Conservation (phyloP, 306 rosid genomes). For the Begonia fuchsioides region DNA sequence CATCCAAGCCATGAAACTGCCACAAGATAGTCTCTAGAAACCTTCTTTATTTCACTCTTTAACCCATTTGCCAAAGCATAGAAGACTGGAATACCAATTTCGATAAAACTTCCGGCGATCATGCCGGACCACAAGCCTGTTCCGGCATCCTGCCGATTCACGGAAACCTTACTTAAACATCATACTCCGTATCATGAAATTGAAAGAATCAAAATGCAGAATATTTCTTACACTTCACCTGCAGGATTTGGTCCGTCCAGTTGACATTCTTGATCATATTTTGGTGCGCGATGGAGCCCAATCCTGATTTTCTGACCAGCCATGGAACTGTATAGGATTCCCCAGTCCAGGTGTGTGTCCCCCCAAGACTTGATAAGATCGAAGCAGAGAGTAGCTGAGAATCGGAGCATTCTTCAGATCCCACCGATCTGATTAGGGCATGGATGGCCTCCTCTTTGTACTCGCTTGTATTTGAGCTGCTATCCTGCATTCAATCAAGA, state of each 20-base stretch:
- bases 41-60: conserved; percentile 36
- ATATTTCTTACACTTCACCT: conserved; percentile 21
- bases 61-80: conserved; percentile 46
- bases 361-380: conserved; percentile 62
- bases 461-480: conserved; percentile 23
- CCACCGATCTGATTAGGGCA: conserved; percentile 37
- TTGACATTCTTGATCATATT: conserved; percentile 46
- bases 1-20: conserved; percentile 73
- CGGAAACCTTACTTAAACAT: conserved; percentile 5
- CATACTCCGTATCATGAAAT: too few species aligned
- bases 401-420: conserved; percentile 38
- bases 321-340: conserved; percentile 71
- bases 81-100: conserved; percentile 41
- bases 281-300: conserved; percentile 35
- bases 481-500: conserved; percentile 25
- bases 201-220: conserved; percentile 1
- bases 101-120: conserved; percentile 35
- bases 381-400: conserved; percentile 45
- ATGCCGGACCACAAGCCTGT: conserved; percentile 58
- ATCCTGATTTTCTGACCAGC: conserved; percentile 55
- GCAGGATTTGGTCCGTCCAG: conserved; percentile 52
- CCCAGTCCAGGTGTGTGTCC: conserved; percentile 63
- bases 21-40: conserved; percentile 50
- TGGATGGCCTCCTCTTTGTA: conserved; percentile 45
- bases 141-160: conserved; percentile 44